Percentiles rank a stretch among this genome's conserved stretches.
These are phyloP conservation scores for Botrytis deweyae DNA, from an alignment of 2,329 filamentous ascomycete species.

Conservation along the genomic window DNA sequence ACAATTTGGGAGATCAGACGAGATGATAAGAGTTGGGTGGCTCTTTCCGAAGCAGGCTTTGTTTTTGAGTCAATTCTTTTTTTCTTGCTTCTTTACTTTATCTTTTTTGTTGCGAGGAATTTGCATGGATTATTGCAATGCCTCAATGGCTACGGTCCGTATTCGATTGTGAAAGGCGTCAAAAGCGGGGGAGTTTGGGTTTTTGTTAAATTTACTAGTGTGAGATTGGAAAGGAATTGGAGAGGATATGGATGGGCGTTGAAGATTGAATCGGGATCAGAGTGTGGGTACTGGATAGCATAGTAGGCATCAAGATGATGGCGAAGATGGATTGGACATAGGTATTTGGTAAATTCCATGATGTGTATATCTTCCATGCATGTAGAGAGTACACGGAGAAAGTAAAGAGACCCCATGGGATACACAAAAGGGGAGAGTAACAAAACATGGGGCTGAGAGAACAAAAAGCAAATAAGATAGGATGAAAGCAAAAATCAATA, in stretches of 20 bases:
- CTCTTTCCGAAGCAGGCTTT: constrained; percentile 22
- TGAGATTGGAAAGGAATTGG: constrained; percentile 13
- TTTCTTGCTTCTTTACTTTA: not conserved
- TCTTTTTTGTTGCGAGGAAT: not conserved
- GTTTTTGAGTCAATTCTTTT: constrained; percentile 19
- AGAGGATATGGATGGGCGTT: constrained; percentile 6
- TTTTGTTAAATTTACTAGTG: not conserved
- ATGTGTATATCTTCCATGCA: constrained; percentile 15
- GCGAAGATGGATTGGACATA: constrained; percentile 7
- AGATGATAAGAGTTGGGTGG: constrained; percentile 2
- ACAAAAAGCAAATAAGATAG: not conserved
- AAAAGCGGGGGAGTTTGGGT: constrained; percentile 4
- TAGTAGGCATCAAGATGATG: not conserved
- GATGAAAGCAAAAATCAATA: constrained; percentile 3
- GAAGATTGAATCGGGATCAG: constrained; percentile 5
- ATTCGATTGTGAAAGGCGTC: not conserved
- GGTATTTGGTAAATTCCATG: not conserved
- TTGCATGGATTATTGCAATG: constrained; percentile 4
- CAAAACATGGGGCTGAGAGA: not conserved
- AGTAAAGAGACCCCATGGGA: not conserved
- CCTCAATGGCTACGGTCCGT: not conserved
- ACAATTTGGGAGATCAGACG: constrained; percentile 9
- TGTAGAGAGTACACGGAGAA: constrained; percentile 1
- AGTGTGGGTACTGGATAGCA: not conserved
- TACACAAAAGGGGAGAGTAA: not conserved